Evolutionary conservation across 2,329 filamentous ascomycete species (phyloP).

Genomic region (Clathrospora elynae): DNA sequence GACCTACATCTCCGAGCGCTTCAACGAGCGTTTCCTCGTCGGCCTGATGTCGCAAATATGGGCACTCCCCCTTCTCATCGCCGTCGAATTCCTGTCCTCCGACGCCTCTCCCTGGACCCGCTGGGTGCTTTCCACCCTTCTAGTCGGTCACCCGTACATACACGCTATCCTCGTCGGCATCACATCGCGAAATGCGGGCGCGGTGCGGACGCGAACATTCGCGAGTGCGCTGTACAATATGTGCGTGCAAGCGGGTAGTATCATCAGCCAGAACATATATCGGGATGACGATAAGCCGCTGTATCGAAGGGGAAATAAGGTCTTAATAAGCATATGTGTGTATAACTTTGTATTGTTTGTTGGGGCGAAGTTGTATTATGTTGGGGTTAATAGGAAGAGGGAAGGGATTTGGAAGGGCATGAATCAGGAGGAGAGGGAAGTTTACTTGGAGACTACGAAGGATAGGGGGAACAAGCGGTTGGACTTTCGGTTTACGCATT

Average conservation of each 20-base stretch:
- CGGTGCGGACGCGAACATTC: slow-evolving; percentile 52
- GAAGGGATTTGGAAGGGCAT: slow-evolving; percentile 40
- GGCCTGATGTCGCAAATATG: slow-evolving; percentile 49
- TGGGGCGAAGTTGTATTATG: slow-evolving; percentile 60
- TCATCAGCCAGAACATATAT: slow-evolving; percentile 56
- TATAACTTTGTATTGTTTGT: slow-evolving; percentile 59
- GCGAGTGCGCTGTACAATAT: slow-evolving; percentile 53
- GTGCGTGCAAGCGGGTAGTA: slow-evolving; percentile 40
- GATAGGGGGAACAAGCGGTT: slow-evolving; percentile 48
- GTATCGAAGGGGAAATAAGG: slow-evolving; percentile 61
- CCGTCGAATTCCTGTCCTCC: slow-evolving; percentile 41
- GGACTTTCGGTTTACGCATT: slow-evolving; percentile 44
- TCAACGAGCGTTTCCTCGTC: slow-evolving; percentile 60
- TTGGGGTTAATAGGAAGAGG: slow-evolving; percentile 54
- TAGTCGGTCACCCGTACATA: slow-evolving; percentile 52
- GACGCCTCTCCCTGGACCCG: slow-evolving; percentile 46
- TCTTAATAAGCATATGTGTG: slow-evolving; percentile 57
- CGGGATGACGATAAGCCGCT: slow-evolving; percentile 56
- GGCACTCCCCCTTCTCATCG: slow-evolving; percentile 47
- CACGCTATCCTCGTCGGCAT: slow-evolving; percentile 53
- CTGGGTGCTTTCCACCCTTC: slow-evolving; percentile 46
- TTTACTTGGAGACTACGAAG: slow-evolving; percentile 43
- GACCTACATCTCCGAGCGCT: slow-evolving; percentile 56
- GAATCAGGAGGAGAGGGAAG: slow-evolving; percentile 43
- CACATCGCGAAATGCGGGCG: slow-evolving; percentile 50